Conservation (phyloP, 306 rosid genomes). For the Luffa aegyptiaca region DNA sequence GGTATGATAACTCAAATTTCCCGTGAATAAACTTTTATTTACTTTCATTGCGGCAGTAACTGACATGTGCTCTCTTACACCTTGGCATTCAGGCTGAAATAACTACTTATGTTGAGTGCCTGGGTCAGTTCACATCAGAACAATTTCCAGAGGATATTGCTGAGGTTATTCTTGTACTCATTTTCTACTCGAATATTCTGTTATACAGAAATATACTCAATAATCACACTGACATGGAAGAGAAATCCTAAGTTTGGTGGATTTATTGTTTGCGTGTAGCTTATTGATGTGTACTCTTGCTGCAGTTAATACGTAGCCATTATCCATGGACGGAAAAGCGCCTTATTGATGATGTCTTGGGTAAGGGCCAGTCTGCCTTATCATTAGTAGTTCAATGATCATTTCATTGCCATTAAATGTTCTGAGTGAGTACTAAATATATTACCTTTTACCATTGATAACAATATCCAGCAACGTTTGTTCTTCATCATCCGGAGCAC, state of each 20-base stretch:
- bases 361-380: conserved; percentile 37
- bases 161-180: conserved; percentile 43
- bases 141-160: conserved; percentile 88
- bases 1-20: background rate
- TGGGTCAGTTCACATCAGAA: conserved; percentile 88
- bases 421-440: background rate
- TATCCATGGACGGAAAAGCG: conserved; percentile 75
- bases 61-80: background rate
- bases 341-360: conserved; percentile 93
- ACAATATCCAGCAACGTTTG: conserved; percentile 72
- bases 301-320: conserved; percentile 78
- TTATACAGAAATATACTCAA: background rate
- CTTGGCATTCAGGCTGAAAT: conserved; percentile 55
- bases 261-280: background rate
- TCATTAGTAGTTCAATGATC: background rate
- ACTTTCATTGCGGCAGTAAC: background rate
- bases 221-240: background rate
- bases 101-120: conserved; percentile 83
- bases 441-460: conserved; percentile 5
- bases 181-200: background rate
- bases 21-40: background rate
- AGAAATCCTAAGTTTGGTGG: background rate
- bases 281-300: conserved; percentile 13
- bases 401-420: background rate
- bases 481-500: conserved; percentile 97